Evolutionary conservation across 1,284 basidiomycete genomes (phyloP).

Genomic region (Cutaneotrichosporon cutaneum): DNA sequence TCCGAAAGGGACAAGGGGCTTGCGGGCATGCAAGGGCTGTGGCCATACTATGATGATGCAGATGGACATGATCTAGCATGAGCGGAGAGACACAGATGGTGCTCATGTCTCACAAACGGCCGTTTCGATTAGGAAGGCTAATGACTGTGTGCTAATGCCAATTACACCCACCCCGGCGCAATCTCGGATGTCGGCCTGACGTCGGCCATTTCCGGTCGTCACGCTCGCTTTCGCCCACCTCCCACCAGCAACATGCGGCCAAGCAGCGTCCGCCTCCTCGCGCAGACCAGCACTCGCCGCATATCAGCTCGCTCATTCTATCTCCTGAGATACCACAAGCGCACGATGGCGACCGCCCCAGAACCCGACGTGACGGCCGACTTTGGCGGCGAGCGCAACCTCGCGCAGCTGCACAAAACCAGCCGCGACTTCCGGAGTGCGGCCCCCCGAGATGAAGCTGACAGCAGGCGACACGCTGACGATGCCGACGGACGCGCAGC

Average conservation of each 20-base stretch:
- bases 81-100: no score
- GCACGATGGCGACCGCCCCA: not conserved
- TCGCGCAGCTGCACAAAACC: constrained; percentile 39
- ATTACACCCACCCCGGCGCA: not conserved
- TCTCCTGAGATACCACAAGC: not conserved
- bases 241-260: not conserved
- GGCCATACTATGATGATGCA: no score
- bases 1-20: no score
- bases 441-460: constrained; percentile 16
- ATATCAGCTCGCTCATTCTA: not conserved
- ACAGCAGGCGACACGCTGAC: constrained; percentile 56
- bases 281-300: not conserved
- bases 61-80: no score
- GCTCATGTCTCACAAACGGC: no score
- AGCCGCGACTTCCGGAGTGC: constrained; percentile 54
- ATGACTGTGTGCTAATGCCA: not conserved
- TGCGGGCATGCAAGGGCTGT: no score
- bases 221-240: not conserved
- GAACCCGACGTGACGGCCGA: constrained; percentile 35
- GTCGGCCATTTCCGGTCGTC: not conserved
- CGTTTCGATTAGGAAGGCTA: not conserved
- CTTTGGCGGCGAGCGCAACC: constrained; percentile 50
- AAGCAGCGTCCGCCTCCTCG: not conserved
- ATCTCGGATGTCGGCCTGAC: not conserved
- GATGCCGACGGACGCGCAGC: constrained; percentile 56